A percentile compares a stretch with the other conserved stretches of the same genome.
Evolutionary conservation across 345 rosid genomes (phyloP).

Genomic region (Nasturtium officinale): DNA sequence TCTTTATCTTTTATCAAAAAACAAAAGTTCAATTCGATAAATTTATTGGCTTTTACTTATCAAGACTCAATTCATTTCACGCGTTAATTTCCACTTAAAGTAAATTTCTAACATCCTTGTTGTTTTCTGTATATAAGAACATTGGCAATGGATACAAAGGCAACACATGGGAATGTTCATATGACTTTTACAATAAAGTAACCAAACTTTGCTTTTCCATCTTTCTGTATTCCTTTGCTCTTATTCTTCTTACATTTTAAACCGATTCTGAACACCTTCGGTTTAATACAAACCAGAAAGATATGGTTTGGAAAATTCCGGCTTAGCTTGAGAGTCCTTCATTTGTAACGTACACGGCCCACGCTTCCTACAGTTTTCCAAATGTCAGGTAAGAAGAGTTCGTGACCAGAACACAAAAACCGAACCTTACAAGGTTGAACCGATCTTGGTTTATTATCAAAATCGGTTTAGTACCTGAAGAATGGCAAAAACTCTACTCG

Average conservation of each 20-base stretch:
- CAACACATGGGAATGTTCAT: conserved; percentile 36
- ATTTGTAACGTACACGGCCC: conserved; percentile 63
- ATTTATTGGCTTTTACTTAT: background rate
- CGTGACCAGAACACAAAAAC: conserved; percentile 10
- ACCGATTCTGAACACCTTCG: background rate
- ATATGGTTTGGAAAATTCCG: background rate
- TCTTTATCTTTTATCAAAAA: background rate
- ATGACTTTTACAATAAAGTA: conserved; percentile 10
- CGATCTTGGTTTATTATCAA: background rate
- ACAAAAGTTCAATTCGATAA: background rate
- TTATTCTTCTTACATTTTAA: conserved; percentile 22
- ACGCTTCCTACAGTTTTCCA: conserved; percentile 62
- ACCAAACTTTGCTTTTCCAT: background rate
- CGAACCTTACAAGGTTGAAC: background rate
- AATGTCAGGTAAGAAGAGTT: background rate
- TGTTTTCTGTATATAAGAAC: conserved; percentile 24
- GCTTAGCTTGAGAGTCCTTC: conserved; percentile 51
- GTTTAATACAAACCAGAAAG: background rate
- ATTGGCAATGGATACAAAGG: conserved; percentile 11
- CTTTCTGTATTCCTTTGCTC: background rate
- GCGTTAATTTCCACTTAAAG: background rate
- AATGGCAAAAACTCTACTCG: conserved; percentile 69
- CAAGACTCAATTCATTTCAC: background rate
- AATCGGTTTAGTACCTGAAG: conserved; percentile 70
- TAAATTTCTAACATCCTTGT: background rate